These are phyloP conservation scores for Calocybe cyanea DNA, from an alignment of 768 basidiomycete species.

Conservation along the genomic window DNA sequence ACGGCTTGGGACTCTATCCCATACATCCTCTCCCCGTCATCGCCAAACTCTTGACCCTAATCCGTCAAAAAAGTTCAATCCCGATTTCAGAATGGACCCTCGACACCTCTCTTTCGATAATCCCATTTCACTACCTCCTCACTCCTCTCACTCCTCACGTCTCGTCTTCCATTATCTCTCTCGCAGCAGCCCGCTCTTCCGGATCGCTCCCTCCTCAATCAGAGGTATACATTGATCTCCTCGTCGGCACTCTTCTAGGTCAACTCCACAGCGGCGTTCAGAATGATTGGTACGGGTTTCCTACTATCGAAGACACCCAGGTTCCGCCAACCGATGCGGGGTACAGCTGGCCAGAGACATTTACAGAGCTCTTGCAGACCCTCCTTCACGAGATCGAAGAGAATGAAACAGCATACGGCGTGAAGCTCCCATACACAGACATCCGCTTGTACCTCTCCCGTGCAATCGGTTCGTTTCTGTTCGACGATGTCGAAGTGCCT, in stretches of 20 bases:
- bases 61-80: constrained; percentile 42
- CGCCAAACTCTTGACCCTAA: constrained; percentile 35
- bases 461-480: constrained; percentile 72
- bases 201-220: constrained; percentile 34
- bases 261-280: constrained; percentile 63
- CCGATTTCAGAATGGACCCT: constrained; percentile 48
- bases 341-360: constrained; percentile 77
- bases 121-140: constrained; percentile 53
- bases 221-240: constrained; percentile 48
- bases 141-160: constrained; percentile 37
- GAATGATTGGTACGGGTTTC: constrained; percentile 73
- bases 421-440: constrained; percentile 34
- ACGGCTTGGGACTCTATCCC: constrained; percentile 19
- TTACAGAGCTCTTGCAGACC: constrained; percentile 55
- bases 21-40: constrained; percentile 36
- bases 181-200: constrained; percentile 33
- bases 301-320: constrained; percentile 18
- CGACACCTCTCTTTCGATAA: constrained; percentile 39
- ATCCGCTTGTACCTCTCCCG: constrained; percentile 54
- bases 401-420: constrained; percentile 13
- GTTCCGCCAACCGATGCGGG: constrained; percentile 31
- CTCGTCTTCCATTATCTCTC: constrained; percentile 32
- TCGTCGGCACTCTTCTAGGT: constrained; percentile 56
- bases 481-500: constrained; percentile 74
- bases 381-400: constrained; percentile 43